Evolutionary conservation across 139 green algal genomes (phyloP), one percentile per base, ranked within the genome.

Genomic region (Desmodesmus armatus): DNA sequence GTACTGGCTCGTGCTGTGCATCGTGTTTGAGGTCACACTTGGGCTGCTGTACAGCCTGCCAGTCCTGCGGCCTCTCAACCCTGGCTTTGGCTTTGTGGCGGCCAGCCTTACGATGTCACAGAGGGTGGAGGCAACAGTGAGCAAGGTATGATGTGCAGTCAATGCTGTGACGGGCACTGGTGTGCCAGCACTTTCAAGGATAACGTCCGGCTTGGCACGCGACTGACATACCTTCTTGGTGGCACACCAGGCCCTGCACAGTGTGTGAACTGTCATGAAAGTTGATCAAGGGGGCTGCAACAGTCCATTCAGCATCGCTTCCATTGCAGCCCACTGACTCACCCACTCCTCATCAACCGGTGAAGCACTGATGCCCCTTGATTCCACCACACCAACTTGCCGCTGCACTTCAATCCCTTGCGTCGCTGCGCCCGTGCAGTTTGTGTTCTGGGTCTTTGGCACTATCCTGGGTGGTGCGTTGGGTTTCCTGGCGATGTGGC

Each of bases 401-500:
- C n/a, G n/a, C n/a, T n/a, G n/a, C n/a, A n/a, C n/a, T n/a, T n/a
- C n/a, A n/a, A n/a, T n/a, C n/a, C n/a, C n/a, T n/a, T n/a, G n/a
- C n/a, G n/a, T n/a, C n/a, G n/a, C n/a, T n/a, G n/a, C n/a, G n/a
- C n/a, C n/a, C 13, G 37, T 72, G 37, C 76, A 82, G 76, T 53
- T 71, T 35, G 15, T 37, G 3, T 82, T 82, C 33, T 82, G 55
- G 55, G 17, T 72, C 5, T 35, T 31, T n/a, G 76, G 55, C 39
- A 82, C 55, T 3, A 9, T 72, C 6, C 23, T 29, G 13, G 76
- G 49, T 7, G 78, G 80, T 75, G 86, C 63, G n/a, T 78, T 89
- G 62, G 88, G 88, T 25, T 87, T 78, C 62, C 27, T 92, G 27
- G 37, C 51, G 25, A 92, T 92, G 88, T 21, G 90, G 23, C 31